These are phyloP conservation scores for Uncinocarpus reesii DNA, from an alignment of 2,329 filamentous ascomycete genomes.

Conservation along the genomic window DNA sequence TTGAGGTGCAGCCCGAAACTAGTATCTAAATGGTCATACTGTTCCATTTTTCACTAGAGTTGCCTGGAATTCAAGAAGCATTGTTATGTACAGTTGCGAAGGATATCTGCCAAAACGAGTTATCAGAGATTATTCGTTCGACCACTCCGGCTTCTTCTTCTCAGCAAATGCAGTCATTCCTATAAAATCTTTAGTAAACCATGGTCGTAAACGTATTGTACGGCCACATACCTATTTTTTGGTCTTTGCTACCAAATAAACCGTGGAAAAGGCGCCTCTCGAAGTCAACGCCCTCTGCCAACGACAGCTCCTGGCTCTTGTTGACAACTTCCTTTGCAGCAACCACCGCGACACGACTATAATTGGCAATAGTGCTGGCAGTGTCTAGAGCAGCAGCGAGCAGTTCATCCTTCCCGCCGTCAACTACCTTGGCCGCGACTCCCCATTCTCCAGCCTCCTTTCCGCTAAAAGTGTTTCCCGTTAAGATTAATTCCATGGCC, in stretches of 20 bases:
- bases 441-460: slow-evolving; percentile 83
- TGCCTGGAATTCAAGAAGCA: not conserved
- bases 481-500: slow-evolving; percentile 86
- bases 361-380: slow-evolving; percentile 78
- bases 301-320: slow-evolving; percentile 84
- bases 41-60: too few relatives aligned
- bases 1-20: too few relatives aligned
- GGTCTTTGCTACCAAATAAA: slow-evolving; percentile 86
- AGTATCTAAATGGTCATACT: too few relatives aligned
- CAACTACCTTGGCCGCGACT: slow-evolving; percentile 71
- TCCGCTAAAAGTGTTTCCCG: slow-evolving; percentile 73
- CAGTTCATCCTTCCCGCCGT: slow-evolving; percentile 62
- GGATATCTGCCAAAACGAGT: not conserved
- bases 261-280: slow-evolving; percentile 89
- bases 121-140: slow-evolving; percentile 52
- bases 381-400: slow-evolving; percentile 72
- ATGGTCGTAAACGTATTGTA: not conserved
- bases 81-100: not conserved
- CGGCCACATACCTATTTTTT: slow-evolving; percentile 66
- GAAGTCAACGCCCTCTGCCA: slow-evolving; percentile 87
- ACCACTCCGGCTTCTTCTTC: slow-evolving; percentile 90
- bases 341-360: slow-evolving; percentile 76
- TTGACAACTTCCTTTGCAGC: slow-evolving; percentile 97
- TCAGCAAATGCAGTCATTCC: slow-evolving; percentile 86
- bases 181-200: slow-evolving; percentile 19